Evolutionary conservation across 2,329 filamentous ascomycete genomes (phyloP).

Genomic region (Amauroascus verrucosus): DNA sequence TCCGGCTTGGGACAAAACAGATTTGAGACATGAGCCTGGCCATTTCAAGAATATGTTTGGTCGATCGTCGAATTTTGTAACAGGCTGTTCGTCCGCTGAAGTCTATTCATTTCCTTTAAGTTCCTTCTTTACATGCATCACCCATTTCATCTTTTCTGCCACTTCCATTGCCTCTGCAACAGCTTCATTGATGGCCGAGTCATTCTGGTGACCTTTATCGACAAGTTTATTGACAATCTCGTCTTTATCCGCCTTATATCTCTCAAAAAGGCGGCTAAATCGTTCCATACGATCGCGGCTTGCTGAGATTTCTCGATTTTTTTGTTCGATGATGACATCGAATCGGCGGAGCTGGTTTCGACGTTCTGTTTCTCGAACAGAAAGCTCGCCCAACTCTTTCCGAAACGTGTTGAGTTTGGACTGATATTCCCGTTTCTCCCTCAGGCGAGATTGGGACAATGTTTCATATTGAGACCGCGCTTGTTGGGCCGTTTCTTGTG

Average conservation of each 20-base stretch:
- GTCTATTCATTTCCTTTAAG: background rate
- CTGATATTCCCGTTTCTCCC: constrained; percentile 34
- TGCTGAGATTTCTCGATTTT: constrained; percentile 35
- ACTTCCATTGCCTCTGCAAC: constrained; percentile 35
- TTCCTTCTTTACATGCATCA: constrained; percentile 33
- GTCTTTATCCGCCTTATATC: constrained; percentile 36
- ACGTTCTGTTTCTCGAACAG: constrained; percentile 29
- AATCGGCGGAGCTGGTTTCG: constrained; percentile 31
- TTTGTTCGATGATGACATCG: constrained; percentile 38
- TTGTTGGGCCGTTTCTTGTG: constrained; percentile 32
- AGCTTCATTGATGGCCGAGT: constrained; percentile 28
- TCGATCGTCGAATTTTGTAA: background rate
- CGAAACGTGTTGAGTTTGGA: constrained; percentile 31
- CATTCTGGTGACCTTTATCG: constrained; percentile 24
- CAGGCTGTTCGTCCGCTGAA: background rate
- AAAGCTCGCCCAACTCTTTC: constrained; percentile 27
- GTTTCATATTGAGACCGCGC: constrained; percentile 37
- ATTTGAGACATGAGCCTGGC: background rate
- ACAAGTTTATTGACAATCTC: constrained; percentile 29
- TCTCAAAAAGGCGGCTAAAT: constrained; percentile 31
- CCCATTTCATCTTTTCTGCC: constrained; percentile 40
- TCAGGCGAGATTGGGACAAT: constrained; percentile 31
- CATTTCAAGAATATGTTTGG: background rate
- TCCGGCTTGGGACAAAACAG: background rate
- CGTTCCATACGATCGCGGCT: constrained; percentile 33